These are phyloP conservation scores for Penicillium turbatum DNA, from an alignment of 495 filamentous ascomycete species.

Conservation along the genomic window DNA sequence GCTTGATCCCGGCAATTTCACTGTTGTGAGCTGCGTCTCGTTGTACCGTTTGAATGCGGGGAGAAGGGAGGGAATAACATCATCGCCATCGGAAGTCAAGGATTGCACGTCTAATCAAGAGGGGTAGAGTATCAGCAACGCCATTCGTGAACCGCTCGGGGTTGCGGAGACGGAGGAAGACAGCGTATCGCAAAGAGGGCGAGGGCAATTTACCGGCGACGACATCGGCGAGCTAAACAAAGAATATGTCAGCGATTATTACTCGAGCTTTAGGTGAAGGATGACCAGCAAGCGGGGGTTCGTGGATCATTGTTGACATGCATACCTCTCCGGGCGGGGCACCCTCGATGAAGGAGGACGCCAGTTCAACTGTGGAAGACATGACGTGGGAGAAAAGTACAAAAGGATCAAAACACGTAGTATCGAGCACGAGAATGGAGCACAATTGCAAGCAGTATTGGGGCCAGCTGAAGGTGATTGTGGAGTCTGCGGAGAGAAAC, in stretches of 20 bases:
- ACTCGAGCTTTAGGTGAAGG: neutral
- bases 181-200: neutral
- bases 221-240: constrained; percentile 75
- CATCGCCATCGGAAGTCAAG: constrained; percentile 66
- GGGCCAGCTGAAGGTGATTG: constrained; percentile 1
- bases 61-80: constrained; percentile 61
- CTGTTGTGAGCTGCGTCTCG: constrained; percentile 82
- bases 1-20: constrained; percentile 82
- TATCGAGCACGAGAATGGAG: neutral
- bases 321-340: constrained; percentile 96
- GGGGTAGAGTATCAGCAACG: constrained; percentile 18
- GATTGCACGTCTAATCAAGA: constrained; percentile 73
- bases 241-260: constrained; percentile 1
- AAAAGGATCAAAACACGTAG: neutral
- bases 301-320: constrained; percentile 8
- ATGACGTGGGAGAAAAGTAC: constrained; percentile 21
- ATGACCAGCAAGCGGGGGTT: constrained; percentile 1
- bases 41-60: constrained; percentile 94
- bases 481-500: constrained; percentile 15
- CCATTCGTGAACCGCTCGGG: constrained; percentile 1
- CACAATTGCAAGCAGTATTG: constrained; percentile 1
- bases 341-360: constrained; percentile 87
- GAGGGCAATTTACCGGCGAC: constrained; percentile 62
- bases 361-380: constrained; percentile 53
- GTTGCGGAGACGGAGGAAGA: constrained; percentile 5